Conservation (phyloP, 306 rosid species). For the Delonix regia region DNA sequence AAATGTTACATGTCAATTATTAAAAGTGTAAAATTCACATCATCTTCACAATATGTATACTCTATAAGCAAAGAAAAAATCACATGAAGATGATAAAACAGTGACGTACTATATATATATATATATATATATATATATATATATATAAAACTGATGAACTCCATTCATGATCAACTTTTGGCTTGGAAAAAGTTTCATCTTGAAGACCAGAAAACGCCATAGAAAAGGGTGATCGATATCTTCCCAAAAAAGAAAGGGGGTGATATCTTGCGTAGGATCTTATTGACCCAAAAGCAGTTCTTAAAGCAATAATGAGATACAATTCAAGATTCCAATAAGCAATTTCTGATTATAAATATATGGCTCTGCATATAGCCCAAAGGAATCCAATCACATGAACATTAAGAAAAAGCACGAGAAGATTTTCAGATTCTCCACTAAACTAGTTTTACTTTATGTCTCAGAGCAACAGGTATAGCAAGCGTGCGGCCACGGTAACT, state of each 20-base stretch:
- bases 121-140: too few relatives aligned
- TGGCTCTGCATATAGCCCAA: not conserved
- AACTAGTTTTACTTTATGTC: not conserved
- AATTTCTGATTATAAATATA: not conserved
- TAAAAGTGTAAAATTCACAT: too few relatives aligned
- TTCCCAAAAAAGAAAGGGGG: not conserved
- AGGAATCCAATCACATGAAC: not conserved
- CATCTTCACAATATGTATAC: too few relatives aligned
- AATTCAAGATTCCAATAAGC: not conserved
- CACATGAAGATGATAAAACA: too few relatives aligned
- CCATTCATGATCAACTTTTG: not conserved
- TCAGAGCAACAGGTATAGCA: not conserved
- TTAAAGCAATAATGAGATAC: not conserved
- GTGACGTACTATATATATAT: too few relatives aligned
- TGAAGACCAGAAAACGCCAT: not conserved
- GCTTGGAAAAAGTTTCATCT: not conserved
- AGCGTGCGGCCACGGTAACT: not conserved
- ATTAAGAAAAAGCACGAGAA: not conserved
- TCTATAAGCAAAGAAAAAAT: too few relatives aligned
- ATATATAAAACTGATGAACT: too few relatives aligned
- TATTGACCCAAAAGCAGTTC: not conserved
- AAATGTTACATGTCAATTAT: too few relatives aligned
- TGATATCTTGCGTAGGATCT: not conserved
- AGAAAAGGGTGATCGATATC: not conserved
- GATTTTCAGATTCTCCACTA: conserved; percentile 5